Evolutionary conservation across 441 rosid genomes (phyloP).

Genomic region (Aleurites moluccanus): DNA sequence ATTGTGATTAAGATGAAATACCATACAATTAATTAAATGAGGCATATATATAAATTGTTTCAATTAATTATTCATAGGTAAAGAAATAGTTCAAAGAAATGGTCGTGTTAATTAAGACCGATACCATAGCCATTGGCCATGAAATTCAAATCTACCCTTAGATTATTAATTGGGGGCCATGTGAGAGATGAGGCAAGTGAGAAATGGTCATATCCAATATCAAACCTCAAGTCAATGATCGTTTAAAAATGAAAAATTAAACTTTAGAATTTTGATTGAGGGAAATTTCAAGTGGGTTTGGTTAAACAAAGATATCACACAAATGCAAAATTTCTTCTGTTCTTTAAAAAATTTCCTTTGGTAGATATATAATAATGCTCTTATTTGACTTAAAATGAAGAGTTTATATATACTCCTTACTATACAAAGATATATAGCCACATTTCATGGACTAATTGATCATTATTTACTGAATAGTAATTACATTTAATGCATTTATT

Average conservation of each 20-base stretch:
- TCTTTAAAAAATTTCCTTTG: constrained; percentile 8
- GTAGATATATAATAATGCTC: constrained; percentile 5
- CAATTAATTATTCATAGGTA: neutral
- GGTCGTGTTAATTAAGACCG: neutral
- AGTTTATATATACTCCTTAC: neutral
- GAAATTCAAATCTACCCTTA: neutral
- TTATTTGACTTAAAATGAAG: constrained; percentile 15
- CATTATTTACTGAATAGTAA: too few species aligned
- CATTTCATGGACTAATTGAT: neutral
- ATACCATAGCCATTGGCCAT: neutral
- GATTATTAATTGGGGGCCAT: neutral
- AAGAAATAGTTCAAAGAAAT: too few species aligned
- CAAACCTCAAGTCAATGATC: constrained; percentile 27
- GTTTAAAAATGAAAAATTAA: constrained; percentile 13
- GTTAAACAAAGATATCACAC: constrained; percentile 20
- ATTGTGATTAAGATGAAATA: too few species aligned
- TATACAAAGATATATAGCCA: neutral
- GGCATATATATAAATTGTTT: neutral
- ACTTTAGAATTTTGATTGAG: constrained; percentile 5
- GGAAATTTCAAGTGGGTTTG: constrained; percentile 30
- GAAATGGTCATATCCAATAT: neutral
- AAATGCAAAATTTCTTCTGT: constrained; percentile 6
- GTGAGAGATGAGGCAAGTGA: neutral
- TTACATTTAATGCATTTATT: too few species aligned
- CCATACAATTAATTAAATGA: too few species aligned